Evolutionary conservation across 345 rosid genomes (phyloP).

Genomic region (Eutrema yunnanense): DNA sequence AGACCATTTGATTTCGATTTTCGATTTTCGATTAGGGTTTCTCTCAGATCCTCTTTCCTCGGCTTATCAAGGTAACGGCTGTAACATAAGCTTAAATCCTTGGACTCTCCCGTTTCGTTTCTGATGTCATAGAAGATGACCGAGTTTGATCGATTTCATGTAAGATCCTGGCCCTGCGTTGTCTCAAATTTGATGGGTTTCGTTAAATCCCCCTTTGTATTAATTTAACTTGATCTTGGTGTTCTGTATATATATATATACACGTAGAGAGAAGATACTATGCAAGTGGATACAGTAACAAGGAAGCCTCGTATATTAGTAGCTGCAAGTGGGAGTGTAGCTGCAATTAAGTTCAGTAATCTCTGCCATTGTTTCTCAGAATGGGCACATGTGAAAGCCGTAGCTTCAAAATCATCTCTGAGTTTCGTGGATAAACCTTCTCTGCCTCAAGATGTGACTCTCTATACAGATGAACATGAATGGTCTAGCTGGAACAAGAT

Average conservation of each 20-base stretch:
- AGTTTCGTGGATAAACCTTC: slow-evolving; percentile 61
- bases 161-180: background rate
- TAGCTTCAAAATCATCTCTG: slow-evolving; percentile 56
- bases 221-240: background rate
- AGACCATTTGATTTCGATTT: background rate
- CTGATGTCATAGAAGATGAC: background rate
- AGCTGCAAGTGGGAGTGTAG: slow-evolving; percentile 85
- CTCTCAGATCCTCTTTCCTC: background rate
- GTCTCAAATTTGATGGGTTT: background rate
- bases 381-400: slow-evolving; percentile 82
- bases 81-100: background rate
- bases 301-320: slow-evolving; percentile 57
- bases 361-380: slow-evolving; percentile 69
- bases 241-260: background rate
- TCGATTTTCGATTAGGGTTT: background rate
- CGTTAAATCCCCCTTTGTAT: background rate
- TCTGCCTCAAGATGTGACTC: slow-evolving; percentile 52
- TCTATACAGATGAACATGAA: slow-evolving; percentile 73
- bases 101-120: background rate
- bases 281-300: slow-evolving; percentile 14
- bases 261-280: slow-evolving; percentile 20
- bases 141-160: background rate
- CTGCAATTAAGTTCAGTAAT: slow-evolving; percentile 66
- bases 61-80: background rate
- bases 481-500: slow-evolving; percentile 69